Base-by-base conservation (phyloP, 345 rosid genomes). In the Gossypium australe region DNA sequence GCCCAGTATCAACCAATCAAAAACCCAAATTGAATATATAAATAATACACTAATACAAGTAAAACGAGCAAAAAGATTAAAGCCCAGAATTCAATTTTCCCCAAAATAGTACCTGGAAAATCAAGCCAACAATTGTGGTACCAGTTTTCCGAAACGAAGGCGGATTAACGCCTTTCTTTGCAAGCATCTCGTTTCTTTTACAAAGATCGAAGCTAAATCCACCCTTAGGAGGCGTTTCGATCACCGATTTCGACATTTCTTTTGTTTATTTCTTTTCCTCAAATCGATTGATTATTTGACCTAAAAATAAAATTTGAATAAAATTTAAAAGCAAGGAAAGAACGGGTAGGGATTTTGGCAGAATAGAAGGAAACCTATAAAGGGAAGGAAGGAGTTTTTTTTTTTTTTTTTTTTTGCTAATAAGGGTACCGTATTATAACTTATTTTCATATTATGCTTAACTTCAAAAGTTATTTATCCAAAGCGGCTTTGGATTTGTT, bases 151-250 rank as follows among this genome's bases (percentile, higher is more conserved):
- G 80, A 45, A 44, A 92, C 11, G 93, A 84, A 0, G 98, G 98
- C 43, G 85, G 86, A 41, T 82, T 87, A 38, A 73, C 82, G 67
- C 98, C 97, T 76, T 87, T 89, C 61, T 86, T 81, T 8, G 74
- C 67, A 57, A 94, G 87, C 98, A 89, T 92, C 16, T 81, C 93
- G 72, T 92, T 94, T 68, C 98, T 83, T 75, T 78, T 84, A 76
- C 98, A 92, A 38, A 94, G 87, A 87, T 94, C 98, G 75, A 92
- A 94, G 77, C 88, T 87, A 47, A 92, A 91, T 18, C 98, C 98
- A 71, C 97, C 90, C 73, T 85, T 87, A 6, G 83, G 81, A 41
- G 97, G 91, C 49, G 80, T 75, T 61, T 88, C 92, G 3, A 87
- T 18, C 2, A 66, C 74, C 0, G 88, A 77, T 16, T 80, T 83